Conservation (phyloP, 345 rosid genomes). For the Syzygium aromaticum region DNA sequence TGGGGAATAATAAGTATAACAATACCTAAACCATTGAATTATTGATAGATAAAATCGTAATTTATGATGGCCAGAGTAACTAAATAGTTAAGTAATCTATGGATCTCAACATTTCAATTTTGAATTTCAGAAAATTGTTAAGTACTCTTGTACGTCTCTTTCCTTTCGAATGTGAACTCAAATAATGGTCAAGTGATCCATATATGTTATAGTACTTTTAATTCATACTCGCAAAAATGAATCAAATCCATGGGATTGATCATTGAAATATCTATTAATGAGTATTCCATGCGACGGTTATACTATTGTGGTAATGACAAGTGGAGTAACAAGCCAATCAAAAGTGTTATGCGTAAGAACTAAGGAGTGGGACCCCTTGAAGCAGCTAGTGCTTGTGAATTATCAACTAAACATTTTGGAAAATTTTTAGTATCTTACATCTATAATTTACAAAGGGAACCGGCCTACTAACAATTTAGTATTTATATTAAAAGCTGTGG, state of each 20-base stretch:
- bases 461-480: not conserved
- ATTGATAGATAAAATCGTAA: no score
- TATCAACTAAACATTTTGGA: not conserved
- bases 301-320: not conserved
- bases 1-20: not conserved
- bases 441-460: not conserved
- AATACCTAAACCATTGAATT: not conserved
- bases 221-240: not conserved
- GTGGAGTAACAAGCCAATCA: not conserved
- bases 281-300: accelerated
- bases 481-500: not conserved
- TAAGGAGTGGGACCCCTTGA: not conserved
- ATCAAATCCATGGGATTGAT: no score
- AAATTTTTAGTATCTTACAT: not conserved
- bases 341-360: not conserved
- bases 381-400: not conserved
- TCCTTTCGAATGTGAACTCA: not conserved
- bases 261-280: not conserved
- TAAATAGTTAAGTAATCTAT: not conserved
- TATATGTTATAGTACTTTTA: not conserved
- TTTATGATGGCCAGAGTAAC: not conserved
- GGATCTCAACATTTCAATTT: not conserved
- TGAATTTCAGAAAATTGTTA: not conserved
- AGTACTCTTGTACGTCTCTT: not conserved
- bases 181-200: not conserved